Conservation (phyloP, 2,329 filamentous ascomycete species). For the Ceratocystis variospora region DNA sequence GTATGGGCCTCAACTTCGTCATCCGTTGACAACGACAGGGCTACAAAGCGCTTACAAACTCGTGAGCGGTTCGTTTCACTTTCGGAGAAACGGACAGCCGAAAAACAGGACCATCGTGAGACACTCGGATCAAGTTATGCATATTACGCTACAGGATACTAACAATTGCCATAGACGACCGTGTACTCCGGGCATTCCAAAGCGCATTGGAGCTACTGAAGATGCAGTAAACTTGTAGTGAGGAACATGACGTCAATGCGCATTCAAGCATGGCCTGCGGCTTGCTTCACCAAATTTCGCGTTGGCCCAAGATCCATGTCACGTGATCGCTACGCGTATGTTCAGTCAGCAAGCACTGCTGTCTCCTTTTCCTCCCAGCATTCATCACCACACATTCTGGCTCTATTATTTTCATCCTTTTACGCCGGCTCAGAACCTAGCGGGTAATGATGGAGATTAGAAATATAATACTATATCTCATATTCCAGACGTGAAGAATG, state of each 20-base stretch:
- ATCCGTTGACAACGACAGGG: constrained; percentile 60
- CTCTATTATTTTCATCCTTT: neutral
- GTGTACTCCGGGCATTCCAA: constrained; percentile 50
- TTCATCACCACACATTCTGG: neutral
- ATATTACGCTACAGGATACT: neutral
- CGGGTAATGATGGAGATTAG: neutral
- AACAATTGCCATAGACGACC: constrained; percentile 22
- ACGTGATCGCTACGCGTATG: too few species aligned
- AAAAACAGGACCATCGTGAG: constrained; percentile 72
- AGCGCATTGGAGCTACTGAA: constrained; percentile 44
- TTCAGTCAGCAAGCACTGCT: neutral
- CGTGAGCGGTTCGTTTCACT: constrained; percentile 62
- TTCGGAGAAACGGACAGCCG: constrained; percentile 54
- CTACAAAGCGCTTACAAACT: constrained; percentile 67
- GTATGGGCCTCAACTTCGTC: constrained; percentile 64
- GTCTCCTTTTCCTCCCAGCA: neutral
- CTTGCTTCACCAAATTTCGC: neutral
- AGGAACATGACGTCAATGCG: neutral
- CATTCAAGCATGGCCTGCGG: neutral
- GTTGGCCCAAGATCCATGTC: too few species aligned
- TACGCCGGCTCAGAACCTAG: too few species aligned
- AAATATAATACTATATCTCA: too few species aligned
- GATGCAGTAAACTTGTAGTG: constrained; percentile 11
- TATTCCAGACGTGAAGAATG: constrained; percentile 5
- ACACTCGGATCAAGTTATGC: constrained; percentile 18